phyloP scores from a whole-genome alignment of 2,329 filamentous ascomycete species.

The Neocatenulostroma microsporum region DNA sequence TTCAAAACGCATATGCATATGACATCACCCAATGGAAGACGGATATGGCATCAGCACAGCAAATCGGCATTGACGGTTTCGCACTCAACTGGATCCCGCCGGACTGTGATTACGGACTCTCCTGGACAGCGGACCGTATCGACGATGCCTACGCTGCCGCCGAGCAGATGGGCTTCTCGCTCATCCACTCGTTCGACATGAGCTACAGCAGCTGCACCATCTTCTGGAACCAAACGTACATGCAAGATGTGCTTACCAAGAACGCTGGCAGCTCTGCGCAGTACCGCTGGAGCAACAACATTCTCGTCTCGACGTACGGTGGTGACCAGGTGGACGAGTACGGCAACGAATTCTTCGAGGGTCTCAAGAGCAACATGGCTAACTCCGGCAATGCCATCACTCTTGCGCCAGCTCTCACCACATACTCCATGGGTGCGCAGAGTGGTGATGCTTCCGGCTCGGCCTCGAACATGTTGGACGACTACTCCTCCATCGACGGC shows the following conservation, averaged over 20 bases:
- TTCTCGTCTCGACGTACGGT: conserved; percentile 31
- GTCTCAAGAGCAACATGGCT: conserved; percentile 28
- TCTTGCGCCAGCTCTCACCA: conserved; percentile 29
- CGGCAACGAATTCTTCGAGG: conserved; percentile 31
- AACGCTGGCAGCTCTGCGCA: conserved; percentile 27
- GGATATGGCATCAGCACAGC: conserved; percentile 28
- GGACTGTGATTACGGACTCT: conserved; percentile 25
- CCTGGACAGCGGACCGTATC: conserved; percentile 29
- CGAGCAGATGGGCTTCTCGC: conserved; percentile 28
- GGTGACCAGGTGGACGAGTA: conserved; percentile 28
- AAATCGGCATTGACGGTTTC: conserved; percentile 31
- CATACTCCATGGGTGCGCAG: conserved; percentile 27
- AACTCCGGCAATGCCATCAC: conserved; percentile 24
- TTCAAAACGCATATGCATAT: conserved; percentile 31
- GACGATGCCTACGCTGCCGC: conserved; percentile 31
- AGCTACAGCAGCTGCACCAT: conserved; percentile 27
- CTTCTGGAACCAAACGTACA: conserved; percentile 33
- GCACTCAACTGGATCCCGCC: conserved; percentile 33
- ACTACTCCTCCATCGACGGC: conserved; percentile 30
- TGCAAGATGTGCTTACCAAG: conserved; percentile 27
- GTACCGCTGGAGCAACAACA: conserved; percentile 32
- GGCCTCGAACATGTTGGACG: conserved; percentile 23
- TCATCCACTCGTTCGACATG: conserved; percentile 35
- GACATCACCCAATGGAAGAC: conserved; percentile 26
- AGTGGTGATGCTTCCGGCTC: conserved; percentile 16